Evolutionary conservation across 1,284 basidiomycete genomes (phyloP).

Genomic region (Cutaneotrichosporon cutaneum): DNA sequence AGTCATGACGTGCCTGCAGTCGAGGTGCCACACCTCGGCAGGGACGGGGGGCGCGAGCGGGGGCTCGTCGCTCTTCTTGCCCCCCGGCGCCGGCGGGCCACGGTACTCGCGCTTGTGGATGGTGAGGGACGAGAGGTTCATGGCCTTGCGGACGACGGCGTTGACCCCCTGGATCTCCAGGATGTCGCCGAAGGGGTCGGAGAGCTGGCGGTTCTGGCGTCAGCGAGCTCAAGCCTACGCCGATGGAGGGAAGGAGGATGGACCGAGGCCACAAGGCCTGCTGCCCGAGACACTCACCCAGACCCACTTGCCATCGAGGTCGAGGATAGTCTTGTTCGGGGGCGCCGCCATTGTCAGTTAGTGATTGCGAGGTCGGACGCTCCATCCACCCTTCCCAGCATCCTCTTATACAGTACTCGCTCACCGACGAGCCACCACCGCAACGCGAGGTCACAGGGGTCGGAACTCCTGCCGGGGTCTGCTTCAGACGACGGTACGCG

Average conservation of each 20-base stretch:
- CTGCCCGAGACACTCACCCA: constrained; percentile 4
- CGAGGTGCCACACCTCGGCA: background rate
- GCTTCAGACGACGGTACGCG: background rate
- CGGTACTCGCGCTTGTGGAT: constrained; percentile 13
- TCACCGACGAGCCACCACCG: too few relatives aligned
- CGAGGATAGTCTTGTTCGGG: constrained; percentile 10
- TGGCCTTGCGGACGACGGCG: constrained; percentile 13
- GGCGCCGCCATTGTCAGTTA: constrained; percentile 12
- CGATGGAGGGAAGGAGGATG: too few relatives aligned
- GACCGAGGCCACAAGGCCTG: background rate
- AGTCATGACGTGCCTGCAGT: constrained; percentile 14
- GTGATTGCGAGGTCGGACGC: background rate
- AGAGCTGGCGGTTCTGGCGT: constrained; percentile 16
- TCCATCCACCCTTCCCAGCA: background rate
- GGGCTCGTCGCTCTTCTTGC: constrained; percentile 5
- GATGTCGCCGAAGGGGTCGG: constrained; percentile 12
- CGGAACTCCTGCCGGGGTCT: background rate
- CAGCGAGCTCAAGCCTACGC: background rate
- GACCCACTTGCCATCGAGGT: constrained; percentile 13
- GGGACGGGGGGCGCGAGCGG: background rate
- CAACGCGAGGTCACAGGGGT: background rate
- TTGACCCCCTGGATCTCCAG: constrained; percentile 17
- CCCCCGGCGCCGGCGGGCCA: constrained; percentile 1
- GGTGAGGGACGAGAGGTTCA: constrained; percentile 6
- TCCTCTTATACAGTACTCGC: background rate